Evolutionary conservation across 2,329 filamentous ascomycete species (phyloP).

Genomic region (Drechslerella coelobrocha): DNA sequence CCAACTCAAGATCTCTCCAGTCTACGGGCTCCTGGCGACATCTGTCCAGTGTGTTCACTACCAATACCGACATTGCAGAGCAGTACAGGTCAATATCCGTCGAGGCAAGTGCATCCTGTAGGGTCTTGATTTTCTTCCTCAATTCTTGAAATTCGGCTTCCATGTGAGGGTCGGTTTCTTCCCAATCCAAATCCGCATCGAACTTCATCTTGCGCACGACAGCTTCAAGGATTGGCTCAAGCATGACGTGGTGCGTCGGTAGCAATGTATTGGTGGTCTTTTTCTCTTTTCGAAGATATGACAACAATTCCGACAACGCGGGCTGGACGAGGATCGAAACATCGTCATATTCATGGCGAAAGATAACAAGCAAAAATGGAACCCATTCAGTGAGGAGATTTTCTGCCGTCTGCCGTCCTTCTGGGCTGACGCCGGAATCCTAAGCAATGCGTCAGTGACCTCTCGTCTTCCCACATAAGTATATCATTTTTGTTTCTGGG

Average conservation of each 20-base stretch:
- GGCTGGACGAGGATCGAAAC: slow-evolving; percentile 95
- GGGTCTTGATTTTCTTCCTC: slow-evolving; percentile 82
- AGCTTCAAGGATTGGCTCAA: slow-evolving; percentile 85
- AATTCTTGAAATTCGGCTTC: slow-evolving; percentile 97
- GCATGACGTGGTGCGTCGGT: slow-evolving; percentile 77
- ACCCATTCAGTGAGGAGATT: slow-evolving; percentile 82
- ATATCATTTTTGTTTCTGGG: neutral
- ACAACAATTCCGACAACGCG: slow-evolving; percentile 87
- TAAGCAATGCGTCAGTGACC: neutral
- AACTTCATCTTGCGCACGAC: slow-evolving; percentile 97
- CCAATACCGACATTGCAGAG: slow-evolving; percentile 82
- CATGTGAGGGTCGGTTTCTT: slow-evolving; percentile 89
- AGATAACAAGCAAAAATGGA: slow-evolving; percentile 87
- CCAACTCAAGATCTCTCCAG: slow-evolving; percentile 94
- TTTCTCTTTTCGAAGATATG: slow-evolving; percentile 82
- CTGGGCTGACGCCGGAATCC: slow-evolving; percentile 32
- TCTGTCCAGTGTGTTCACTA: slow-evolving; percentile 85
- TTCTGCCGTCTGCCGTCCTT: slow-evolving; percentile 72
- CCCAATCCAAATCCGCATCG: slow-evolving; percentile 92
- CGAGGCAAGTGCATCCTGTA: slow-evolving; percentile 90
- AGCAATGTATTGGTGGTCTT: slow-evolving; percentile 70
- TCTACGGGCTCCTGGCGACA: slow-evolving; percentile 79
- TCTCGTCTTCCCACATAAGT: neutral
- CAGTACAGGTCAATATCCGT: slow-evolving; percentile 89
- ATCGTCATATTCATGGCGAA: slow-evolving; percentile 97